A percentile compares a stretch with the other conserved stretches of the same genome.
These are phyloP conservation scores for Cardamine resedifolia DNA, from an alignment of 345 rosid genomes.

Conservation along the genomic window DNA sequence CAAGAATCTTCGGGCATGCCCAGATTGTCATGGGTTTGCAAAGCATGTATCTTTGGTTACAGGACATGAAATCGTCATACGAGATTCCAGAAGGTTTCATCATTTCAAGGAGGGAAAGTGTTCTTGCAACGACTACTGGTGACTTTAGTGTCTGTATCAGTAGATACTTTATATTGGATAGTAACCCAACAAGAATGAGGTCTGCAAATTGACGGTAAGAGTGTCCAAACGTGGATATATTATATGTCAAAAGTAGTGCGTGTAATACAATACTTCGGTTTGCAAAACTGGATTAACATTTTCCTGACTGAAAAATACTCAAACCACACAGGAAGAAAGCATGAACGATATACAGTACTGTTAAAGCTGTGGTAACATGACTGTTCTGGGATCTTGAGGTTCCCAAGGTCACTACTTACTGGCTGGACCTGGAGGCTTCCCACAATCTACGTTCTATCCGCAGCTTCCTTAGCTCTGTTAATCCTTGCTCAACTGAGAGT, in stretches of 20 bases:
- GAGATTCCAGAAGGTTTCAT: conserved; percentile 73
- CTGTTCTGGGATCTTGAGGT: conserved; percentile 8
- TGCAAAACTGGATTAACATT: conserved; percentile 38
- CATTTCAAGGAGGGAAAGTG: conserved; percentile 66
- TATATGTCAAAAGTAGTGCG: conserved; percentile 28
- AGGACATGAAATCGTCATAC: conserved; percentile 50
- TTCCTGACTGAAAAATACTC: conserved; percentile 25
- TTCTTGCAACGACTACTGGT: conserved; percentile 81
- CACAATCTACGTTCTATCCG: conserved; percentile 83
- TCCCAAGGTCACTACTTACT: conserved; percentile 28
- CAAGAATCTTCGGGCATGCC: conserved; percentile 76
- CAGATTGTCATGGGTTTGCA: conserved; percentile 73
- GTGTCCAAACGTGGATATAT: conserved; percentile 27
- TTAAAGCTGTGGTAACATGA: conserved; percentile 27
- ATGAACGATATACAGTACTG: conserved; percentile 18
- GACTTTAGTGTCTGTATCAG: conserved; percentile 26
- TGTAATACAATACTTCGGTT: conserved; percentile 20
- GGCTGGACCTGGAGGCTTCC: conserved; percentile 71
- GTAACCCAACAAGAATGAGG: conserved; percentile 12
- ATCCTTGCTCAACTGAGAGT: conserved; percentile 78
- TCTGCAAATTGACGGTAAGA: background rate
- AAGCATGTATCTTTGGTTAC: conserved; percentile 58
- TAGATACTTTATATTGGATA: conserved; percentile 2
- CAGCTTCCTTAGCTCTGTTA: conserved; percentile 81
- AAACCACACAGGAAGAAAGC: conserved; percentile 21